Base-by-base conservation (phyloP, 2,329 filamentous ascomycete species). In the Neoascochyta sp. region DNA sequence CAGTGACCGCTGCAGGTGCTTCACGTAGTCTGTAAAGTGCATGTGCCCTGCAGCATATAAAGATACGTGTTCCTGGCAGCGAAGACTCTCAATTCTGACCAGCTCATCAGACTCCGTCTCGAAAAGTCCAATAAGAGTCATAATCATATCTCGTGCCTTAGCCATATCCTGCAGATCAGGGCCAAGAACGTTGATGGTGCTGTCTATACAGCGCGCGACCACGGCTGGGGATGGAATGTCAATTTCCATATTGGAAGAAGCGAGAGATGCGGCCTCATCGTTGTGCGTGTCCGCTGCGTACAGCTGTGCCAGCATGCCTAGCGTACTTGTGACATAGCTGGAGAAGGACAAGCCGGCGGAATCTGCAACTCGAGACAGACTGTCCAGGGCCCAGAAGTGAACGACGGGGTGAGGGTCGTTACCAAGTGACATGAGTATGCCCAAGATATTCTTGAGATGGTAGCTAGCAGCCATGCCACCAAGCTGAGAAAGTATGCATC, bases 391-490 rank as follows among this genome's bases (percentile, higher is more conserved):
- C 88, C 89, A 96, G 57, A 90, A 95, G 62, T 98, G 92, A 7
- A 98, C 92, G 1, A 86, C 81, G 0, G 92, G 89, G 58, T 98
- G 92, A 12, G 90, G 86, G 54, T 98, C 92, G 48, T 89, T 95
- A 60, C 88, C 90, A 7, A 98, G 74, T 6, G 92, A 96, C 84
- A 96, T 94, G n/a, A 98, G 69, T 21, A 98, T 93, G 11, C 90
- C 85, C n/a, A 95, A 76, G 27, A 98, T 95, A 2, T 88, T 95
- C 68, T 96, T 96, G 28, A 98, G 73, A 59, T 98, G 92, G 50
- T 92, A 88, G 3, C 89, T 88, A 32, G 92, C 92, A 30, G 92
- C 92, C 89, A 98, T 96, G 34, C 92, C 90, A 34, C 92, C 93
- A 18, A 98, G 85, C 60, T 95, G 88, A 11, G 87, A 85, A 64